These are phyloP conservation scores for Aspergillus hortae DNA, from an alignment of 2,329 filamentous ascomycete species.

Conservation along the genomic window DNA sequence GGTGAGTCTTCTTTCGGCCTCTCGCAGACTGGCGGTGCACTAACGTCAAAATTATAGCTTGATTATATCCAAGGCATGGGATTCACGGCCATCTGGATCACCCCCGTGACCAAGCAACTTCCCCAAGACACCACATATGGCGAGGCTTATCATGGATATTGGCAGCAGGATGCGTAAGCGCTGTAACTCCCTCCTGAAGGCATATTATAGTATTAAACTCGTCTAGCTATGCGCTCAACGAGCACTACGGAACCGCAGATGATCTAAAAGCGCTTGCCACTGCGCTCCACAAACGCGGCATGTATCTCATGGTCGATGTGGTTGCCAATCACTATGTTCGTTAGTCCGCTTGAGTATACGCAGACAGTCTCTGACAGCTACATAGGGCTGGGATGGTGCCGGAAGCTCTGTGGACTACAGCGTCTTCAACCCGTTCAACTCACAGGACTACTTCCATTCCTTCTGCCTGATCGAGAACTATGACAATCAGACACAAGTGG, in stretches of 20 bases:
- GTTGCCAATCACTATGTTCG: slow-evolving; percentile 54
- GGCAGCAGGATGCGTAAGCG: slow-evolving; percentile 45
- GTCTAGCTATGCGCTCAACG: slow-evolving; percentile 49
- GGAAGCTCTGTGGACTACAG: slow-evolving; percentile 51
- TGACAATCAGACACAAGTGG: slow-evolving; percentile 43
- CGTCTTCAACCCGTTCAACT: slow-evolving; percentile 53
- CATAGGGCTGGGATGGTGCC: slow-evolving; percentile 46
- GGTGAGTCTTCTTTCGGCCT: slow-evolving; percentile 2
- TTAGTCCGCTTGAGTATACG: neutral
- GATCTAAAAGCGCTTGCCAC: slow-evolving; percentile 57
- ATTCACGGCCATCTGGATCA: slow-evolving; percentile 50
- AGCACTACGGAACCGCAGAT: slow-evolving; percentile 55
- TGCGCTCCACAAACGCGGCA: slow-evolving; percentile 53
- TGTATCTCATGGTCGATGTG: slow-evolving; percentile 62
- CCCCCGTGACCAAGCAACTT: slow-evolving; percentile 42
- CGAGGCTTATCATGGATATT: slow-evolving; percentile 49
- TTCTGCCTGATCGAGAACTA: slow-evolving; percentile 56
- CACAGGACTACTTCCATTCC: slow-evolving; percentile 57
- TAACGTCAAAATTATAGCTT: slow-evolving; percentile 31
- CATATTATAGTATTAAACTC: neutral
- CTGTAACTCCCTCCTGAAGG: neutral
- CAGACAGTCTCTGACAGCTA: slow-evolving; percentile 5
- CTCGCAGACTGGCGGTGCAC: neutral
- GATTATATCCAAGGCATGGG: slow-evolving; percentile 50
- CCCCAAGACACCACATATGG: slow-evolving; percentile 34